These are phyloP conservation scores for Trametes gibbosa DNA, from an alignment of 768 basidiomycete genomes.

Conservation along the genomic window DNA sequence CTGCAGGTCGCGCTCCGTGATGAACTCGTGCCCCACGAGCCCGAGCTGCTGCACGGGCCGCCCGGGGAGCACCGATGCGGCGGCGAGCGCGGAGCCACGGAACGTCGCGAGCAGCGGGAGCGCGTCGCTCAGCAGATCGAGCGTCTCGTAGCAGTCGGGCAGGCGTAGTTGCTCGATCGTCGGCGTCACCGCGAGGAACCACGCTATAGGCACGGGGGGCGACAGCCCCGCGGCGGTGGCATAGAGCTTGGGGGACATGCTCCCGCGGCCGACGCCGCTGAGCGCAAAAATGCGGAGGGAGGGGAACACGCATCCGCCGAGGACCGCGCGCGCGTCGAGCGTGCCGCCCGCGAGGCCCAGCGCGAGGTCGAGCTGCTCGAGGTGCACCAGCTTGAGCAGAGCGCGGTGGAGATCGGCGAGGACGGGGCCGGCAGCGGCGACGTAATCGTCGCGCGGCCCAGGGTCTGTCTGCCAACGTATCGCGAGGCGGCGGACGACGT, in stretches of 20 bases:
- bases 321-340: conserved; percentile 26
- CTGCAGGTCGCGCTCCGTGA: conserved; percentile 50
- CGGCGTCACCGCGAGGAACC: conserved; percentile 43
- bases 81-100: conserved; percentile 58
- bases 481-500: conserved; percentile 44
- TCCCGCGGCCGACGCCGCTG: conserved; percentile 33
- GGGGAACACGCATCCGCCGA: conserved; percentile 29
- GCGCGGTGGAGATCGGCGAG: conserved; percentile 33
- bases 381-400: conserved; percentile 40
- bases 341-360: conserved; percentile 46
- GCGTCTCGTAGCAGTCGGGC: conserved; percentile 40
- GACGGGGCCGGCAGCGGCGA: conserved; percentile 24
- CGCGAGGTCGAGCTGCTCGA: conserved; percentile 58
- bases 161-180: conserved; percentile 43
- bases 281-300: conserved; percentile 32
- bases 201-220: conserved; percentile 24
- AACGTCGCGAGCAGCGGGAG: conserved; percentile 52
- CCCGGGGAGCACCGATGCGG: conserved; percentile 58
- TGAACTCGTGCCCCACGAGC: conserved; percentile 55
- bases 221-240: conserved; percentile 20
- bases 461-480: conserved; percentile 53
- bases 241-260: conserved; percentile 34
- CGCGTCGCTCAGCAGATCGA: conserved; percentile 41
- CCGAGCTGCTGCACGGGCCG: conserved; percentile 55
- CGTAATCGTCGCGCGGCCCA: conserved; percentile 26